A percentile compares a stretch with the other conserved stretches of the same genome.
phyloP scores from a whole-genome alignment of 2,329 filamentous ascomycete species.

The Alternaria brassicicola region DNA sequence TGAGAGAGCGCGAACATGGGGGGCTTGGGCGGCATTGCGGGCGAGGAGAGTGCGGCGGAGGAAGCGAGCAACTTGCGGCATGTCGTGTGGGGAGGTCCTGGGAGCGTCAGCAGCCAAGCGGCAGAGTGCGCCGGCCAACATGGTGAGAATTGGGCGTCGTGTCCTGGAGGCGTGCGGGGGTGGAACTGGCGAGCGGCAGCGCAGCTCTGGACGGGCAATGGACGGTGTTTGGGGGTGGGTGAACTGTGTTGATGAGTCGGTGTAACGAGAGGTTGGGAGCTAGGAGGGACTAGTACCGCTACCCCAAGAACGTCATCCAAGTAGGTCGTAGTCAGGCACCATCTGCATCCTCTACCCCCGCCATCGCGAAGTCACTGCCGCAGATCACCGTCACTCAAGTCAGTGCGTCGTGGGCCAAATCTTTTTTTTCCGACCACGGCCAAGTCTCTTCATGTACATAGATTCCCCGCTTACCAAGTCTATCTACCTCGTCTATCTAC shows the following conservation, averaged over 20 bases:
- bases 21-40: constrained; percentile 30
- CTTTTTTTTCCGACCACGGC: neutral
- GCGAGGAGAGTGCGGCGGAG: constrained; percentile 31
- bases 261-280: constrained; percentile 15
- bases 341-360: constrained; percentile 13
- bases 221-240: constrained; percentile 11
- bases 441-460: neutral
- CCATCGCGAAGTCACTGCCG: constrained; percentile 3
- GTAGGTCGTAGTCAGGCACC: constrained; percentile 16
- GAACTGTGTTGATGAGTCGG: neutral
- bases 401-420: neutral
- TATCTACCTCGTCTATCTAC: neutral
- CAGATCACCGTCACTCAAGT: neutral
- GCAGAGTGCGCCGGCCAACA: constrained; percentile 46
- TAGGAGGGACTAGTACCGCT: neutral
- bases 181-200: constrained; percentile 13
- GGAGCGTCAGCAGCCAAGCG: constrained; percentile 45
- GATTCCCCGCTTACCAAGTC: neutral
- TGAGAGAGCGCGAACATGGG: constrained; percentile 28
- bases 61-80: constrained; percentile 42
- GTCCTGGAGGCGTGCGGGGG: constrained; percentile 9
- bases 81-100: constrained; percentile 45
- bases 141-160: constrained; percentile 21
- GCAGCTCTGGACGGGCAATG: constrained; percentile 30
- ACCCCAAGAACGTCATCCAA: constrained; percentile 14